Conservation (phyloP, 148 eudicot genomes). For the Rhododendron molle region DNA sequence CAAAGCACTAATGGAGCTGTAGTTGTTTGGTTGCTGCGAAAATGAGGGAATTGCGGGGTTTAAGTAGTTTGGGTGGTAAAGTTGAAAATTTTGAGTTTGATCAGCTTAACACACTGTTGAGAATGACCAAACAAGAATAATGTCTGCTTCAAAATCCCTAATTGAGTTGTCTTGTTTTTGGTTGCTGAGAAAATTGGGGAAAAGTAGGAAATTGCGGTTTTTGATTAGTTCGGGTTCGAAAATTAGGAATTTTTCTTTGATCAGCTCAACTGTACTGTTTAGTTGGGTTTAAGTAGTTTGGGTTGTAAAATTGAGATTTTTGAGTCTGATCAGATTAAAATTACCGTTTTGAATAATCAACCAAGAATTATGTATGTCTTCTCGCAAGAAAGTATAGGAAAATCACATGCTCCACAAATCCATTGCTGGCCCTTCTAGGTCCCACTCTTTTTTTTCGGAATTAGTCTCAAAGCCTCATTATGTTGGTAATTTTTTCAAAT, state of each 20-base stretch:
- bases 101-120: background rate
- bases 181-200: background rate
- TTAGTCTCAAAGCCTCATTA: background rate
- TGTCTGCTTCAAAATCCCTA: background rate
- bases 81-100: background rate
- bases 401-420: background rate
- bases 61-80: background rate
- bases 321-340: too few species aligned
- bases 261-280: background rate
- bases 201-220: background rate
- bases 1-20: background rate
- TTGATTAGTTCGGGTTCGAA: background rate
- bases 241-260: background rate
- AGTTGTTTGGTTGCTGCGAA: background rate
- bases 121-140: background rate
- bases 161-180: background rate
- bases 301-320: background rate
- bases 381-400: background rate
- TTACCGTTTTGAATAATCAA: background rate
- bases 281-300: background rate
- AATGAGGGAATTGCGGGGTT: background rate
- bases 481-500: too few species aligned
- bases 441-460: background rate
- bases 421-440: constrained; percentile 98
- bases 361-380: background rate